A percentile compares a stretch with the other conserved stretches of the same genome.
These are phyloP conservation scores for Mycena rosella DNA, from an alignment of 768 basidiomycete species.

Conservation along the genomic window DNA sequence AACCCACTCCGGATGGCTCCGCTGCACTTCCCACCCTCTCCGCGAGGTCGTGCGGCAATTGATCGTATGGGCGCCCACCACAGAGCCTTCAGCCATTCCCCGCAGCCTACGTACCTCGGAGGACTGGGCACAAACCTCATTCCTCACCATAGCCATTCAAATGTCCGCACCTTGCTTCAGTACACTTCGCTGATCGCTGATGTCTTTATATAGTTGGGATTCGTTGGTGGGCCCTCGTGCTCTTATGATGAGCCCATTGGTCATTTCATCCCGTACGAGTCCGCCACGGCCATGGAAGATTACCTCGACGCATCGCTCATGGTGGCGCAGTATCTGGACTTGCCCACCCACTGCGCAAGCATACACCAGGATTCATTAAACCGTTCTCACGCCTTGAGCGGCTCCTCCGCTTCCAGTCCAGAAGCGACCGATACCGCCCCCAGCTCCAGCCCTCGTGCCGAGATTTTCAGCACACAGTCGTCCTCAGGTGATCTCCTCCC, in stretches of 20 bases:
- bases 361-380: background rate
- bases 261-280: background rate
- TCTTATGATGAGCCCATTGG: background rate
- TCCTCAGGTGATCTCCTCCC: background rate
- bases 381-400: constrained; percentile 1
- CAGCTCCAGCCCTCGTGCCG: constrained; percentile 13
- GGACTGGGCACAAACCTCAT: background rate
- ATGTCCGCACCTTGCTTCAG: background rate
- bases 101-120: background rate
- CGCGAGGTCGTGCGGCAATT: constrained; percentile 1
- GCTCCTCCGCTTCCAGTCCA: constrained; percentile 20
- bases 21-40: constrained; percentile 10
- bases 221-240: background rate
- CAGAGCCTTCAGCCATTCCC: constrained; percentile 16
- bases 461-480: constrained; percentile 13
- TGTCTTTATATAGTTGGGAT: constrained; percentile 7
- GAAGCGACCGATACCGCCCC: constrained; percentile 17
- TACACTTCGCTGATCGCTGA: background rate
- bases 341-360: constrained; percentile 1
- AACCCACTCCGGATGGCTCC: constrained; percentile 1
- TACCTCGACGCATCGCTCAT: constrained; percentile 23
- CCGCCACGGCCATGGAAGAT: constrained; percentile 3
- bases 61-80: background rate
- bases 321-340: constrained; percentile 12
- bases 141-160: background rate